Evolutionary conservation across 1,139 yeast species (phyloP), one percentile per base, ranked within the genome.

Genomic region (Sugiyamaella pinicola): DNA sequence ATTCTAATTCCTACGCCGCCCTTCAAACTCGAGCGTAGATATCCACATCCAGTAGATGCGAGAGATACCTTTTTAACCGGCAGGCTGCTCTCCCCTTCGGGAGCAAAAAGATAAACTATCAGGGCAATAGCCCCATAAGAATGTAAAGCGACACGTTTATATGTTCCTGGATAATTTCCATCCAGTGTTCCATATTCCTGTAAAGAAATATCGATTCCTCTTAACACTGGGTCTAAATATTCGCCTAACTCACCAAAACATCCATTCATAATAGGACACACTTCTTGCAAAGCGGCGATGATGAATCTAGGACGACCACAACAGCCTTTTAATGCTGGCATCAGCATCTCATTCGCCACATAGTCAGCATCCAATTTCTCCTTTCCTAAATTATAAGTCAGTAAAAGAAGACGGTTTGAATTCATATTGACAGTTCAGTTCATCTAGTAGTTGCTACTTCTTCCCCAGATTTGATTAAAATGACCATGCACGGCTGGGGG

Each of bases 221-320:
- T 69, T 43, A 76, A 72, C 46, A 84, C 61, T 0, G 71, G 65
- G 5, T 74, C 67, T 45, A 85, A 63, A 51, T 76, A 72, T 2
- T 64, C 62, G 17, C 74, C 71, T 1, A 81, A 75, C 0, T 67
- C 67, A 1, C 70, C 69, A 52, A 82, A 78, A 7, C 85, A 75
- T 1, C 88, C 86, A 49, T 85, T 85, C 63, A 85, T 66, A 1
- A 86, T 74, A 1, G 86, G 72, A 41, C 88, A 79, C 28, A 87
- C 67, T 66, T 90, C 97, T 67, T 90, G 90, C 50, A 89, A 77
- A 1, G 88, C 95, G 64, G 87, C 78, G 0, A 79, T 88, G 53
- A 81, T 77, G 9, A 87, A 58, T 33, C 74, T 74, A 0, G 86
- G 81, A 21, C 9, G 28, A 18, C 26, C 28, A 12, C 44, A 22